These are phyloP conservation scores for Trametes coccinea DNA, from an alignment of 768 basidiomycete genomes.

Conservation along the genomic window DNA sequence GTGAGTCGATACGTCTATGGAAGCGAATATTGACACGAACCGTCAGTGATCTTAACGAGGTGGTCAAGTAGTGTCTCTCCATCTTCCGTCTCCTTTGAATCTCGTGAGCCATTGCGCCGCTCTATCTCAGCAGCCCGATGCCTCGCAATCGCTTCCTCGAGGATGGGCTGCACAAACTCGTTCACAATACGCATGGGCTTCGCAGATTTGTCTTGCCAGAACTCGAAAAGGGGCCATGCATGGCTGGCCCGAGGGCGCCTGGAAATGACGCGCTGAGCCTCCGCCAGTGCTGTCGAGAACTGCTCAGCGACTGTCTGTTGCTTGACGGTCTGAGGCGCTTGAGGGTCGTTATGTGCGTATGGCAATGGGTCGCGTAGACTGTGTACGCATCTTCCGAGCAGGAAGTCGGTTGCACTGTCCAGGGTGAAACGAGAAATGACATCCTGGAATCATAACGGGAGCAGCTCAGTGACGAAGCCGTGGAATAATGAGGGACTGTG, in stretches of 20 bases:
- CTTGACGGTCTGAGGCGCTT: neutral
- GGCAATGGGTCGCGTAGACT: conserved; percentile 33
- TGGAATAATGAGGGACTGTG: too few relatives aligned
- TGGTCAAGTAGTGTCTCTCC: conserved; percentile 45
- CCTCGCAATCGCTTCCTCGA: conserved; percentile 32
- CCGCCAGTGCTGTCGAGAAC: conserved; percentile 32
- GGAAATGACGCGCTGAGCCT: conserved; percentile 34
- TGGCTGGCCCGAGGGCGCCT: conserved; percentile 34
- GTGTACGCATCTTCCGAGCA: conserved; percentile 48
- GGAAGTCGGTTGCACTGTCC: conserved; percentile 54
- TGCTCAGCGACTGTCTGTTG: conserved; percentile 11
- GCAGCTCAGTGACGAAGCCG: too few relatives aligned
- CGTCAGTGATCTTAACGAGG: conserved; percentile 40
- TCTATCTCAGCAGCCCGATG: conserved; percentile 5
- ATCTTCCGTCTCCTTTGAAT: conserved; percentile 23
- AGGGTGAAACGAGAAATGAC: conserved; percentile 49
- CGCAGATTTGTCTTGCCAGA: conserved; percentile 34
- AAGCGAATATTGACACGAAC: conserved; percentile 25
- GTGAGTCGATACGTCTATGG: neutral
- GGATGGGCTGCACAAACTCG: conserved; percentile 42
- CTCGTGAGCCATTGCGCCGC: neutral
- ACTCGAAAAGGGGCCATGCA: conserved; percentile 43
- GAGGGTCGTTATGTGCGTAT: conserved; percentile 5
- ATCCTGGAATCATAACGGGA: conserved; percentile 34
- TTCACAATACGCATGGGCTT: conserved; percentile 41